phyloP scores from a whole-genome alignment of 2,329 filamentous ascomycete genomes.

The Drechslerella coelobrocha region DNA sequence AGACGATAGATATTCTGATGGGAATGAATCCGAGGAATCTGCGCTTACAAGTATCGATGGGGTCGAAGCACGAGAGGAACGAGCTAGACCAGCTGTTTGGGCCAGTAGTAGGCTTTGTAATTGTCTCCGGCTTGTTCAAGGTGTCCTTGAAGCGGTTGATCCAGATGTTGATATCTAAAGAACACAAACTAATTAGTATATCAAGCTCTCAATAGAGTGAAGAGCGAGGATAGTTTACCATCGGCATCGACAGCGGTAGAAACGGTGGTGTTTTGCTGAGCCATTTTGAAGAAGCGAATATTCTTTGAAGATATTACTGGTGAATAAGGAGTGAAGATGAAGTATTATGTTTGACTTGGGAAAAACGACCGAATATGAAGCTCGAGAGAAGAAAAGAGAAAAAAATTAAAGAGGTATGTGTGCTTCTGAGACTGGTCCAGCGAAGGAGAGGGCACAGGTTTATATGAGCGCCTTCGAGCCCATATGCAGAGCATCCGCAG shows the following conservation, averaged over 20 bases:
- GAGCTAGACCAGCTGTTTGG: conserved; percentile 32
- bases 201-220: background rate
- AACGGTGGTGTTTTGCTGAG: conserved; percentile 42
- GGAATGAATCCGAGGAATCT: background rate
- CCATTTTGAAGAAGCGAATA: too few species aligned
- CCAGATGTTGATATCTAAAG: conserved; percentile 45
- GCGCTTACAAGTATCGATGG: conserved; percentile 42
- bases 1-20: background rate
- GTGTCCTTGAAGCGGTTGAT: conserved; percentile 47
- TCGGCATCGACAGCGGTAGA: conserved; percentile 43
- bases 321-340: conserved; percentile 40
- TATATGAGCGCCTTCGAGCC: conserved; percentile 48
- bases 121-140: conserved; percentile 47
- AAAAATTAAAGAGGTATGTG: conserved; percentile 37
- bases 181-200: background rate
- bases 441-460: conserved; percentile 28
- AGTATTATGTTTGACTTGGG: background rate
- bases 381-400: conserved; percentile 23
- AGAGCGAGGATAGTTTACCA: conserved; percentile 6
- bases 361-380: conserved; percentile 12
- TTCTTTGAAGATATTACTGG: conserved; percentile 16
- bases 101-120: conserved; percentile 48
- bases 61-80: conserved; percentile 32
- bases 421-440: conserved; percentile 1
- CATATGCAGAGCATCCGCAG: conserved; percentile 23